Evolutionary conservation across 202 grass and related monocot genomes (phyloP).

Genomic region (Eragrostis tef): DNA sequence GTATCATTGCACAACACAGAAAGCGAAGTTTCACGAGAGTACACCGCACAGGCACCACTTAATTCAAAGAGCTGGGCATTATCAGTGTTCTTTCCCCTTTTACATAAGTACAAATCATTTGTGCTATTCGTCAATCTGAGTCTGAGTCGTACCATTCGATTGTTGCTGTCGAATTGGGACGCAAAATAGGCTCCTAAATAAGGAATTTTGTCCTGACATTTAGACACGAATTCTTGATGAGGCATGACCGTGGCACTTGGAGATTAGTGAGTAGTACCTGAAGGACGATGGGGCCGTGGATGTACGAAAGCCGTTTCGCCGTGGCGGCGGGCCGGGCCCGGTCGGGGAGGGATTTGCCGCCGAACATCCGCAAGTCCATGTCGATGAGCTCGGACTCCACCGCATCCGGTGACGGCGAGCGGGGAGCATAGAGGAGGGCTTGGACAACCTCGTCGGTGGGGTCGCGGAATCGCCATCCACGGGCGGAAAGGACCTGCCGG

Average conservation of each 20-base stretch:
- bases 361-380: constrained; percentile 68
- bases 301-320: constrained; percentile 53
- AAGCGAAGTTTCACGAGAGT: not conserved
- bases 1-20: not conserved
- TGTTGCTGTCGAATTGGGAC: not conserved
- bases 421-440: constrained; percentile 45
- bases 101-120: not conserved
- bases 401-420: constrained; percentile 52
- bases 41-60: not conserved
- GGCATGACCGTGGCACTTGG: not conserved
- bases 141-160: constrained; percentile 1
- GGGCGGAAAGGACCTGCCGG: constrained; percentile 51
- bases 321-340: constrained; percentile 39
- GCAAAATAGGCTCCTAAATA: not conserved
- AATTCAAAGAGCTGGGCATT: not conserved
- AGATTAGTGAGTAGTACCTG: constrained; percentile 52
- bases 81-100: not conserved
- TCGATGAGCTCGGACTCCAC: constrained; percentile 70
- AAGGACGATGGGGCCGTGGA: constrained; percentile 69
- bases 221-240: not conserved
- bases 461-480: constrained; percentile 74
- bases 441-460: constrained; percentile 53
- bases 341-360: constrained; percentile 63
- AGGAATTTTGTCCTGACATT: not conserved
- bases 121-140: not conserved